Evolutionary conservation across 768 basidiomycete species (phyloP).

Genomic region (Hygrophorus russula): DNA sequence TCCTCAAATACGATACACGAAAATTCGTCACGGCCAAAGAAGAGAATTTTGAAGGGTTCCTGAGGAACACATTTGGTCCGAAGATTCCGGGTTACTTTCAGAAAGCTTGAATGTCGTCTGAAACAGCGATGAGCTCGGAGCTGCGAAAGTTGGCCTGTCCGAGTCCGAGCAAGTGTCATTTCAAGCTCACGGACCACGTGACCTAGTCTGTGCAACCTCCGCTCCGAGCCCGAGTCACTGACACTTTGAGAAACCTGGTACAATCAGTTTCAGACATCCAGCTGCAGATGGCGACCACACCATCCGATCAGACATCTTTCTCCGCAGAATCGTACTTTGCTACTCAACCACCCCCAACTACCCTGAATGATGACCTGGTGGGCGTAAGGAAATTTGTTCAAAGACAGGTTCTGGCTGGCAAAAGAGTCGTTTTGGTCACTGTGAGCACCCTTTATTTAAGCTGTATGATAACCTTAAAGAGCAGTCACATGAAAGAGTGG

Average conservation of each 20-base stretch:
- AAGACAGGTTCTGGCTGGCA: slow-evolving; percentile 49
- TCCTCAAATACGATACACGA: slow-evolving; percentile 64
- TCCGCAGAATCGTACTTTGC: slow-evolving; percentile 87
- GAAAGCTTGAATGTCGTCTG: too few relatives aligned
- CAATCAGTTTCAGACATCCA: neutral
- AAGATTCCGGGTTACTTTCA: too few relatives aligned
- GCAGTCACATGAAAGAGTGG: slow-evolving; percentile 57
- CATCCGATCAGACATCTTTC: slow-evolving; percentile 38
- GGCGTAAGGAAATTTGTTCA: slow-evolving; percentile 59
- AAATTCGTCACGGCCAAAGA: slow-evolving; percentile 84
- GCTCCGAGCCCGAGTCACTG: too few relatives aligned
- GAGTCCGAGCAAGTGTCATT: too few relatives aligned
- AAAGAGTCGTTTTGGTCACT: slow-evolving; percentile 87
- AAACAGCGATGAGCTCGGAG: too few relatives aligned
- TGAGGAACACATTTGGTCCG: neutral
- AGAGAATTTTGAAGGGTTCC: slow-evolving; percentile 56
- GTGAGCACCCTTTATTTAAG: slow-evolving; percentile 34
- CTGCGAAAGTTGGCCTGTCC: too few relatives aligned
- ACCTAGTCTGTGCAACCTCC: too few relatives aligned
- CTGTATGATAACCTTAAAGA: slow-evolving; percentile 3
- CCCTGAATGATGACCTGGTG: slow-evolving; percentile 57
- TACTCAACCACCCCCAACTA: slow-evolving; percentile 70
- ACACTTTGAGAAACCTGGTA: too few relatives aligned
- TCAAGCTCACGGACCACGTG: neutral
- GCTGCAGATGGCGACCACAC: neutral